phyloP scores from a whole-genome alignment of 345 rosid species.

The sweet orange (Citrus sinensis) region DVS_A1.0 CM039161.1:21703501-21704000 shows the following conservation, averaged over 20 bases:
- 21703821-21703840: neutral
- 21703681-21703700: constrained; percentile 15
- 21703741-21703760: neutral
- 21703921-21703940: neutral
- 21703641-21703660: constrained; percentile 95
- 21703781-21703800: too few species aligned
- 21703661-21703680: constrained; percentile 95
- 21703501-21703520: constrained; percentile 85
- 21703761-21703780: neutral
- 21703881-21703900: neutral
- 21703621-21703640: constrained; percentile 94
- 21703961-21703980: neutral
- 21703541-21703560: constrained; percentile 82
- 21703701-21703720: neutral
- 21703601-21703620: constrained; percentile 96
- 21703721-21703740: neutral
- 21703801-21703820: neutral
- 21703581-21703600: constrained; percentile 96
- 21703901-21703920: neutral
- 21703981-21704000: neutral
- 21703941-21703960: neutral
- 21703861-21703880: neutral
- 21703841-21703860: neutral
- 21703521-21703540: constrained; percentile 90
- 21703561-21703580: constrained; percentile 92